phyloP scores from a whole-genome alignment of 768 basidiomycete genomes.

The Paxillus ammoniavirescens region DNA sequence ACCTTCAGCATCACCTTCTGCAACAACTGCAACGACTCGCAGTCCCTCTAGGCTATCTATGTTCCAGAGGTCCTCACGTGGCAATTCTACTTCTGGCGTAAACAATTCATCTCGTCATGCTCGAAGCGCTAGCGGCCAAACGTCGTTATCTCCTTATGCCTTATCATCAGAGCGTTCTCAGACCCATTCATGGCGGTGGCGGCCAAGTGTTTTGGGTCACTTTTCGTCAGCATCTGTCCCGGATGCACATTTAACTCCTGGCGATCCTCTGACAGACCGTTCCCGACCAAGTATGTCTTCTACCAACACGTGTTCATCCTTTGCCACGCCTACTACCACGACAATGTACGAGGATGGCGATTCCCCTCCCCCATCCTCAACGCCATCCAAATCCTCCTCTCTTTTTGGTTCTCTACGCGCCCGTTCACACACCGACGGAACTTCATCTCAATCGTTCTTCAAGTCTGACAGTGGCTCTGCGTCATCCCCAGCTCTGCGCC shows the following conservation, averaged over 20 bases:
- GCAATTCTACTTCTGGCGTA: constrained; percentile 26
- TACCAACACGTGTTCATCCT: constrained; percentile 50
- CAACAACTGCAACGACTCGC: constrained; percentile 32
- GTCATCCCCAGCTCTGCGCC: constrained; percentile 38
- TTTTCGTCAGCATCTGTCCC: constrained; percentile 52
- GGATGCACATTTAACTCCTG: constrained; percentile 41
- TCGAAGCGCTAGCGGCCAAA: constrained; percentile 50
- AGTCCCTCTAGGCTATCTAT: constrained; percentile 43
- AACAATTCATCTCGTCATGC: constrained; percentile 38
- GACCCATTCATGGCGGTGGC: constrained; percentile 45
- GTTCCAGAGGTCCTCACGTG: constrained; percentile 36
- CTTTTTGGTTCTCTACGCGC: constrained; percentile 35
- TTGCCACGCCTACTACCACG: constrained; percentile 35
- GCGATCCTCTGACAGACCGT: constrained; percentile 39
- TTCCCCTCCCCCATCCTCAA: constrained; percentile 39
- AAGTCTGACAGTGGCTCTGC: constrained; percentile 22
- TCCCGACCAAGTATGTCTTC: constrained; percentile 65
- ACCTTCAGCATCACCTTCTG: constrained; percentile 40
- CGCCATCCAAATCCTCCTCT: constrained; percentile 30
- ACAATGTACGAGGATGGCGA: constrained; percentile 39
- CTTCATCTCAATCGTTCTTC: constrained; percentile 34
- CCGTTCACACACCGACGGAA: constrained; percentile 24
- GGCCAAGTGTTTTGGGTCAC: constrained; percentile 65
- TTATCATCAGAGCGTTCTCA: constrained; percentile 9
- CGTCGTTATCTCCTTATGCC: constrained; percentile 29